phyloP scores from a whole-genome alignment of 805 yeast genomes.

The Candida multigemmis region DNA sequence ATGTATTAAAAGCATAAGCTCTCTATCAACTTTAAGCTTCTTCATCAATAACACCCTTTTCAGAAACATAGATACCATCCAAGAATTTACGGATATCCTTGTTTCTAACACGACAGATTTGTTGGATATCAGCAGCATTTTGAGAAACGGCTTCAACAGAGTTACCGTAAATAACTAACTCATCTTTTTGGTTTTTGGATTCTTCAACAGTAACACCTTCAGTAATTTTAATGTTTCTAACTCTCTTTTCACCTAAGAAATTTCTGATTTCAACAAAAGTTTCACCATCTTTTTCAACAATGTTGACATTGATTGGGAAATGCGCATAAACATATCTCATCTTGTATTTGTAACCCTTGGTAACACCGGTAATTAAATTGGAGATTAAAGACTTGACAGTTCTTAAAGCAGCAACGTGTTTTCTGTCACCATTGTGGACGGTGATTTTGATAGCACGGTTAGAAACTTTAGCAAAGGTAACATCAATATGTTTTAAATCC shows the following conservation, averaged over 20 bases:
- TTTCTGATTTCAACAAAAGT: conserved; percentile 92
- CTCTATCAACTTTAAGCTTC: conserved; percentile 35
- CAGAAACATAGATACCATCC: conserved; percentile 99
- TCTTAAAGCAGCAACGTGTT: conserved; percentile 99
- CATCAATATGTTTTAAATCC: conserved; percentile 90
- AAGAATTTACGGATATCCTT: conserved; percentile 99
- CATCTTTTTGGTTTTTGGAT: conserved; percentile 87
- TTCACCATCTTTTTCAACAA: conserved; percentile 68
- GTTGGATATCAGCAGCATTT: conserved; percentile 97
- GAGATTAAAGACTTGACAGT: conserved; percentile 92
- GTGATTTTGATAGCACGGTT: conserved; percentile 73
- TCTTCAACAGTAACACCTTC: conserved; percentile 85
- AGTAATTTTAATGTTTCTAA: conserved; percentile 76
- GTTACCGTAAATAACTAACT: conserved; percentile 87
- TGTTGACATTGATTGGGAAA: conserved; percentile 99
- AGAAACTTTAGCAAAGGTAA: conserved; percentile 76
- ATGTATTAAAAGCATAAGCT: too few relatives aligned
- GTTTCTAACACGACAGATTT: conserved; percentile 97
- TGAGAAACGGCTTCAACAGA: conserved; percentile 96
- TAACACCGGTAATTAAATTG: conserved; percentile 97
- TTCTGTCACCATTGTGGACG: conserved; percentile 98
- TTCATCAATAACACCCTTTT: conserved; percentile 80
- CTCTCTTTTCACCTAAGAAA: conserved; percentile 99
- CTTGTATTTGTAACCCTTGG: conserved; percentile 98
- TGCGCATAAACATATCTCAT: conserved; percentile 99